Base-by-base conservation (phyloP, 176 grass and related monocot species). In the Stipa capillata region DNA sequence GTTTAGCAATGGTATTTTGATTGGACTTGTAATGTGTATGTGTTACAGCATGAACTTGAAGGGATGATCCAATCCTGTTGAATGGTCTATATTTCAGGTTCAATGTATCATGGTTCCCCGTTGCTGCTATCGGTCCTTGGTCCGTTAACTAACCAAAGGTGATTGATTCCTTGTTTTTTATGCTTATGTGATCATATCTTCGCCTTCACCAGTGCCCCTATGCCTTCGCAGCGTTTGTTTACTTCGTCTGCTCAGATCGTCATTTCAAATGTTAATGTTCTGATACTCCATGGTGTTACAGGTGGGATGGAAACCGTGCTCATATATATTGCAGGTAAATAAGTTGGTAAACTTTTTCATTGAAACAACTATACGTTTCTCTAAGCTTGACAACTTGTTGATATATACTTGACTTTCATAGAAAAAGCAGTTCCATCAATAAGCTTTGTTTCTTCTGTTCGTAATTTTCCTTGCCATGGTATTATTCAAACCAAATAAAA, bases 21-120 rank as follows among this genome's bases (percentile, higher is more conserved):
- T 65, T 35, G 64, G 51, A 5, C 23, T 72, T 65, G 15, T 29
- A 45, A 25, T 80, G 51, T 39, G 32, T 40, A 32, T 55, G 34
- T 55, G 14, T 55, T 78, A 16, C 67, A 24, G 63, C 60, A 28
- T 81, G 54, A 51, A 80, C 13, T n/a, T 54, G 7, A 44, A 65
- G 2, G 7, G 51, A 74, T 84, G 15, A 29, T n/a, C 70, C 18
- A 17, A 69, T 60, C 13, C 11, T 70, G 37, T 49, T 37, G 9
- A 67, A 50, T 65, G 13, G 43, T 82, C 66, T 87, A 21, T 70
- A 70, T 87, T 88, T 74, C 90, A 99, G 96, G 96, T 52, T 99
- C 92, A n/a, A 95, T 95, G 92, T 99, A 94, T 72, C 96, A 99
- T 55, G 92, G 92, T 69, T 99, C 96, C 39, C 92, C 96, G 49